Evolutionary conservation across 2,329 filamentous ascomycete genomes (phyloP).

Genomic region (Chaetothyriales sp.): DNA sequence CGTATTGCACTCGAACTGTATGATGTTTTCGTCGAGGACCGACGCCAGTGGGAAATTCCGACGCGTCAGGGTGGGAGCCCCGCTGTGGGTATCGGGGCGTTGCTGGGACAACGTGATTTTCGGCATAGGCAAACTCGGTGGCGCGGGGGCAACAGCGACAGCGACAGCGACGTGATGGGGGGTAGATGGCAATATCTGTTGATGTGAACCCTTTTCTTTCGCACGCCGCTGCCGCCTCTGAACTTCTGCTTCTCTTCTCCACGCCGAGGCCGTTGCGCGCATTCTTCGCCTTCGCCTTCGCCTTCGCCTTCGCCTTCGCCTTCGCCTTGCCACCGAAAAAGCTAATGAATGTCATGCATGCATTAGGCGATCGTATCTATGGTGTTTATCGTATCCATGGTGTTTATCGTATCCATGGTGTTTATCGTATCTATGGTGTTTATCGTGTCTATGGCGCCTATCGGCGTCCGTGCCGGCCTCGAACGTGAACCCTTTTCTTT

Average conservation of each 20-base stretch:
- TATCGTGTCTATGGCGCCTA: not conserved
- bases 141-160: no score
- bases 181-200: no score
- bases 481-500: conserved; percentile 3
- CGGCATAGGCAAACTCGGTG: no score
- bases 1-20: not conserved
- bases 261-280: conserved; percentile 11
- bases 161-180: no score
- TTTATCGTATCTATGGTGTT: not conserved
- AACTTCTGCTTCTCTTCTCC: conserved; percentile 15
- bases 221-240: conserved; percentile 9
- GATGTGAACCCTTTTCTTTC: conserved; percentile 4
- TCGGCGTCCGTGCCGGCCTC: not conserved
- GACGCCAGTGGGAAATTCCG: not conserved
- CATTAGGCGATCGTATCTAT: no score
- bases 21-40: not conserved
- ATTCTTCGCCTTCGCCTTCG: conserved; percentile 1
- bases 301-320: no score
- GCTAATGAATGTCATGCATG: conserved; percentile 1
- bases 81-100: not conserved
- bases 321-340: conserved; percentile 1
- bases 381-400: not conserved
- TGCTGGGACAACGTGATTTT: not conserved
- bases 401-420: not conserved
- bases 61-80: not conserved